Evolutionary conservation across 2,329 filamentous ascomycete species (phyloP), one percentile per base, ranked within the genome.

Genomic region (Talaromyces sp.): DNA sequence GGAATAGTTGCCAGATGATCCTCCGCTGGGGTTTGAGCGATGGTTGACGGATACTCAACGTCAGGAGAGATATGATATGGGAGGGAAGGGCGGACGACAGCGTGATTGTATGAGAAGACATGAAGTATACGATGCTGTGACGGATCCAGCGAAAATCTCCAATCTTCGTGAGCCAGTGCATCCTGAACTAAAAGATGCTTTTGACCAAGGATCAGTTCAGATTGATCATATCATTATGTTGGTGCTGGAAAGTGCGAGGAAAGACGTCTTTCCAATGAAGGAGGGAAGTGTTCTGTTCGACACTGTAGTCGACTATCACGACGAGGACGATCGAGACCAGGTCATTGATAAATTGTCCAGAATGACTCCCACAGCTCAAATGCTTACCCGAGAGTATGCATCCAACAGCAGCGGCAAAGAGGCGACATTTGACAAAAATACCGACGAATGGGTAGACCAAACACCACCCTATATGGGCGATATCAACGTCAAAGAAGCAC

Each of bases 241-340:
- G 31, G 78, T 75, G 4, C 68, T 80, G n/a, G 78, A 80, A 68
- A 78, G 75, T 61, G 77, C 76, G 5, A 72, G 78, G 43, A 80
- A 79, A 59, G 77, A 80, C 47, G 70, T 79, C 43, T 79, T 80
- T 65, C 78, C 78, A 1, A 69, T 78, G 61, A 74, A 76, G 59
- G 75, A 76, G 58, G 73, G 72, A 17, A 75, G 72, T 17, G 70
- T 70, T 3, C 66, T 79, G 15, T 75, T 78, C 59, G 70, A 79
- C 25, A 68, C 67, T 19, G 70, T 80, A 22, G 67, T 76, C 27
- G 71, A 72, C 10, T 74, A 74, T 5, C 72, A 76, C 25, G 65
- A 67, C 8, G 67, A 70, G 15, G 47, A 70, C 5, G 58, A 70
- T 1, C 63, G 68, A 6, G 67, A 73, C 5, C 65, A 69, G 22